phyloP scores from a whole-genome alignment of 2,329 filamentous ascomycete genomes.

The Aspergillus pseudotamarii region DNA sequence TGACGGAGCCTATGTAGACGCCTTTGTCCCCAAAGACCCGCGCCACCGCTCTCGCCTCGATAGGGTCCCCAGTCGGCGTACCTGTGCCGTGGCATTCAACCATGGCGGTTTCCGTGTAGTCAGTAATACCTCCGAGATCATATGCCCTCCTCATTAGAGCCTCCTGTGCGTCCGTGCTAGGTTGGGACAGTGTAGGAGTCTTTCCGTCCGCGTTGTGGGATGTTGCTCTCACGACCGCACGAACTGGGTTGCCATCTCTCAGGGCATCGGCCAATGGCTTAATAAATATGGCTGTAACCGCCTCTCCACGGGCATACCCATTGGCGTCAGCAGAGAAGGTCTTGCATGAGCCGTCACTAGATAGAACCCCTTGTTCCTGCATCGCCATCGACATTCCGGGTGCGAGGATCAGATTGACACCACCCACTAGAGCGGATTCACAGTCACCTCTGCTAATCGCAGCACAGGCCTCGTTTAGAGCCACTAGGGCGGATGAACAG shows the following conservation, averaged over 20 bases:
- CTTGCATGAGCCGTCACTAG: conserved; percentile 24
- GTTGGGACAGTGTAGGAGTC: conserved; percentile 3
- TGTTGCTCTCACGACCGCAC: conserved; percentile 32
- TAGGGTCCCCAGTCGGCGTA: conserved; percentile 12
- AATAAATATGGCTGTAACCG: conserved; percentile 34
- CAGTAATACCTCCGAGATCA: conserved; percentile 5
- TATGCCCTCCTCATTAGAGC: conserved; percentile 11
- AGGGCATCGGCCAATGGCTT: conserved; percentile 34
- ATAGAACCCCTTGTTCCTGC: background rate
- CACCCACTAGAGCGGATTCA: too few relatives aligned
- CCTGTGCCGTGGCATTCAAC: conserved; percentile 21
- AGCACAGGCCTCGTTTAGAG: too few relatives aligned
- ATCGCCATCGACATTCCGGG: too few relatives aligned
- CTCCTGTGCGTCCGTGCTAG: conserved; percentile 10
- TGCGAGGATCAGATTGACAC: too few relatives aligned
- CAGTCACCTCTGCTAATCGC: too few relatives aligned
- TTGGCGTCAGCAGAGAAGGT: conserved; percentile 34
- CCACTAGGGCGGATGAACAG: too few relatives aligned
- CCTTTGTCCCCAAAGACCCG: conserved; percentile 14
- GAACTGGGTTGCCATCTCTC: conserved; percentile 32
- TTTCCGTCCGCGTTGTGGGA: conserved; percentile 29
- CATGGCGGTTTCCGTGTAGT: conserved; percentile 13
- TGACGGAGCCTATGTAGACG: conserved; percentile 22
- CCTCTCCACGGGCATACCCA: conserved; percentile 39
- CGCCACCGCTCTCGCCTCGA: conserved; percentile 9